Evolutionary conservation across 2,329 filamentous ascomycete genomes (phyloP), one percentile per base, ranked within the genome.

Genomic region (Fusarium subglutinans): DNA sequence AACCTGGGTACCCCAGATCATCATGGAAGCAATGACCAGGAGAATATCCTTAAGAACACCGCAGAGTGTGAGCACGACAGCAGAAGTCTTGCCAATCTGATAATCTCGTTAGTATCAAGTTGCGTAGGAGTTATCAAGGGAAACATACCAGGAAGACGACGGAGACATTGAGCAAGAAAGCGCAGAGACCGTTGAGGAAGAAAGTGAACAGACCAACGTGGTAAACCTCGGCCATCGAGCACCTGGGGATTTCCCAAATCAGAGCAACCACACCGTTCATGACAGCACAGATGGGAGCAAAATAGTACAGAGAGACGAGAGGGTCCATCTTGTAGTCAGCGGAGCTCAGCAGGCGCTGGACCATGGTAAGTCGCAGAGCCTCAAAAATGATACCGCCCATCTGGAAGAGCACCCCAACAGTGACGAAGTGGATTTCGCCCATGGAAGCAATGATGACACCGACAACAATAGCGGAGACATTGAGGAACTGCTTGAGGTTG

Each of bases 381-480:
- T 96, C 94, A 80, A 96, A 96, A 79, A 92, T 82, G 79, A 96
- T 92, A 79, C 94, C 94, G 65, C 87, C 91, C 70, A 93, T 86
- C 85, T 96, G 94, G 88, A 91, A 95, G 73, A 95, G 82, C 84
- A 96, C 93, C 73, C 94, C 94, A 75, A 90, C 87, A 84, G 93
- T 86, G 79, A 94, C 93, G 81, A 99, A 99, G 82, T 95, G 92
- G 84, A 99, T 97, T 87, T 99, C 96, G 79, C 96, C 96, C 73
- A 97, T 90, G 3, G 96, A 98, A 56, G 96, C 96, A 80, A 99
- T 94, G 76, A 98, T 87, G 77, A 98, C 95, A 87, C 96, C 96
- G 60, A 98, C 83, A 59, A 98, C 96, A 79, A 99, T 99, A 81
- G 96, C 89, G 47, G 94, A 96, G 72, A 99, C 95, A 81, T 99